Conservation (phyloP, 2,329 filamentous ascomycete genomes). For the Gaeumannomyces tritici region DNA sequence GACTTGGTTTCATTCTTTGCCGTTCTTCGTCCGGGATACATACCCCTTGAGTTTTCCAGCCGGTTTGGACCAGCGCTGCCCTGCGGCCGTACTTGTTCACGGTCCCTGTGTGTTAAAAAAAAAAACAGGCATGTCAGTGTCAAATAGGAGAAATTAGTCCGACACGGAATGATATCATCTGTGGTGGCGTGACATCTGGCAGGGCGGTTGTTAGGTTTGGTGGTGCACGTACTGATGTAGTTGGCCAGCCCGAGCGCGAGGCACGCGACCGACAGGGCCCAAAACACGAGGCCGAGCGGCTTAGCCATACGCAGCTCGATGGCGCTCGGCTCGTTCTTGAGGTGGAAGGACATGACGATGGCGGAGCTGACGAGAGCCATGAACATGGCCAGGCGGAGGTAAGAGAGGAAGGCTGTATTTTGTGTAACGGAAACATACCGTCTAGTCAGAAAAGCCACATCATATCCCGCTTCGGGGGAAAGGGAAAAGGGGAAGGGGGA, state of each 20-base stretch:
- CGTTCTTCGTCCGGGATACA: slow-evolving; percentile 12
- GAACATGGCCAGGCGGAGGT: slow-evolving; percentile 80
- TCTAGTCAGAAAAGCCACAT: no score
- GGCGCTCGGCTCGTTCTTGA: slow-evolving; percentile 60
- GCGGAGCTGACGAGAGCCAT: slow-evolving; percentile 84
- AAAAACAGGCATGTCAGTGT: neutral
- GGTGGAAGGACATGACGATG: slow-evolving; percentile 87
- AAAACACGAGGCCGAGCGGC: slow-evolving; percentile 83
- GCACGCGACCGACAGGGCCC: slow-evolving; percentile 70
- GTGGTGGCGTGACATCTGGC: neutral
- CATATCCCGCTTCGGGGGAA: no score
- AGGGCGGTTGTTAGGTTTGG: neutral
- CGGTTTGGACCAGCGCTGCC: slow-evolving; percentile 79
- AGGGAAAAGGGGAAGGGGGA: neutral
- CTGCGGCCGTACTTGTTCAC: slow-evolving; percentile 72
- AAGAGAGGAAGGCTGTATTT: slow-evolving; percentile 66
- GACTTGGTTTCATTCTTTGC: neutral
- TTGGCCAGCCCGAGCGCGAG: slow-evolving; percentile 71
- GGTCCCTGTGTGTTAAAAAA: slow-evolving; percentile 35
- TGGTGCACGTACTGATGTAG: slow-evolving; percentile 64
- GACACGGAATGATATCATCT: no score
- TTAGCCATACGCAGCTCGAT: slow-evolving; percentile 69
- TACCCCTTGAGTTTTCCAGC: slow-evolving; percentile 85
- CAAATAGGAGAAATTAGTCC: neutral
- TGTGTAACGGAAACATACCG: no score